Conservation (phyloP, 495 filamentous ascomycete species). For the Aspergillus heteromorphus region DNA sequence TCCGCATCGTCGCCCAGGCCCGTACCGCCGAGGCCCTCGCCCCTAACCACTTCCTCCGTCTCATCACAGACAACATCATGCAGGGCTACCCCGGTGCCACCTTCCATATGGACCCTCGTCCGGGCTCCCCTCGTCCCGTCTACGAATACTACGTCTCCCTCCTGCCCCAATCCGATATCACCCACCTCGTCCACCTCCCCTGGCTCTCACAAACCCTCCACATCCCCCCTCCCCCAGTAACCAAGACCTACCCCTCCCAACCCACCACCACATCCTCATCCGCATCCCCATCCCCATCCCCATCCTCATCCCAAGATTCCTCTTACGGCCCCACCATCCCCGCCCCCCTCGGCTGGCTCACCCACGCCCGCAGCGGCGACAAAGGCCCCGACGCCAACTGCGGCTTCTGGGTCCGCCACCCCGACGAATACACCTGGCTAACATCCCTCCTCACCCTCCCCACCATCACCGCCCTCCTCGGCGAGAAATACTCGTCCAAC, state of each 20-base stretch:
- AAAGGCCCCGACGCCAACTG: conserved; percentile 50
- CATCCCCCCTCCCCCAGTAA: conserved; percentile 30
- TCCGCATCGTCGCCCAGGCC: conserved; percentile 38
- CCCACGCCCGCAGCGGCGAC: conserved; percentile 48
- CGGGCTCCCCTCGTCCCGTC: conserved; percentile 31
- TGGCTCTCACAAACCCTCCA: conserved; percentile 28
- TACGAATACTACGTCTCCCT: conserved; percentile 43
- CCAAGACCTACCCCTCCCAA: conserved; percentile 31
- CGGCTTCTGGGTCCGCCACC: conserved; percentile 48
- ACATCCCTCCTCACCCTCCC: conserved; percentile 37
- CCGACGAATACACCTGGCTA: conserved; percentile 48
- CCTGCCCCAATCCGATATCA: conserved; percentile 31
- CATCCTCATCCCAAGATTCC: not conserved
- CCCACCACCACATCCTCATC: conserved; percentile 21
- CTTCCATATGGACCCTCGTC: conserved; percentile 36
- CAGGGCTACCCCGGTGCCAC: conserved; percentile 40
- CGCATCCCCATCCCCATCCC: conserved; percentile 6
- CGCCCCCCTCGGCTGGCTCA: conserved; percentile 42
- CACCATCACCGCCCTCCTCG: conserved; percentile 34
- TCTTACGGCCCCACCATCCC: conserved; percentile 38
- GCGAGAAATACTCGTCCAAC: conserved; percentile 31
- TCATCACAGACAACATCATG: conserved; percentile 37
- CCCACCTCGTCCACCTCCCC: conserved; percentile 35
- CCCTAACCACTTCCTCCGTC: conserved; percentile 30
- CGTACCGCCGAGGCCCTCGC: conserved; percentile 29